A percentile compares a stretch with the other conserved stretches of the same genome.
Evolutionary conservation across 148 eudicot genomes (phyloP).

Genomic region (Cornus suecica): DNA sequence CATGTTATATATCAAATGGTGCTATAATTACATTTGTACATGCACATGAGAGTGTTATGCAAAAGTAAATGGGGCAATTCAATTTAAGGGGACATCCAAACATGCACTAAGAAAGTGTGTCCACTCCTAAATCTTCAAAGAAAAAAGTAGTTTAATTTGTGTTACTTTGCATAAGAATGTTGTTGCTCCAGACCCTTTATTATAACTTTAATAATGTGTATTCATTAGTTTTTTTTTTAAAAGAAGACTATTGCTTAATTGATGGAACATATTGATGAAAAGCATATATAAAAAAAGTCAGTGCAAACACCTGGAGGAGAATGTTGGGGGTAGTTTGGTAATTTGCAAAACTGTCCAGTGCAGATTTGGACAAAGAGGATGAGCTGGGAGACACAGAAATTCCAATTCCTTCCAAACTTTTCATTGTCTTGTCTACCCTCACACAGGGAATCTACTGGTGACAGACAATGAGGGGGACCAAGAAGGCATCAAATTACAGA

Average conservation of each 20-base stretch:
- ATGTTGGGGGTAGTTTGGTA: background rate
- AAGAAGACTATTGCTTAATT: no score
- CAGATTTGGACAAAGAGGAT: background rate
- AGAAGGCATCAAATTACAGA: slow-evolving; percentile 1
- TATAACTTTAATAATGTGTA: no score
- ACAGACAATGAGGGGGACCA: background rate
- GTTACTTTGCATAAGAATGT: background rate
- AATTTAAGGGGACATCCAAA: no score
- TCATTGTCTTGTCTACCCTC: background rate
- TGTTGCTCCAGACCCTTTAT: background rate
- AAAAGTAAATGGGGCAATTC: no score
- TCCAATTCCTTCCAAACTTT: background rate
- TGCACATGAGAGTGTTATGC: no score
- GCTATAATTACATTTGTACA: background rate
- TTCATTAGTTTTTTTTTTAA: no score
- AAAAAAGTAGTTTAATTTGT: no score
- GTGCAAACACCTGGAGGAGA: no score
- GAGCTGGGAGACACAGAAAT: background rate
- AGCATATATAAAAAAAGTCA: no score
- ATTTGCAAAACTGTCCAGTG: background rate
- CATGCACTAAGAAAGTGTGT: no score
- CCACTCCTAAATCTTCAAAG: no score
- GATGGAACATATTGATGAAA: no score
- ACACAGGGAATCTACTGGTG: background rate
- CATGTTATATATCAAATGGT: background rate